A percentile compares a stretch with the other conserved stretches of the same genome.
Conservation (phyloP, 345 rosid genomes). For the Salix caprea region DNA sequence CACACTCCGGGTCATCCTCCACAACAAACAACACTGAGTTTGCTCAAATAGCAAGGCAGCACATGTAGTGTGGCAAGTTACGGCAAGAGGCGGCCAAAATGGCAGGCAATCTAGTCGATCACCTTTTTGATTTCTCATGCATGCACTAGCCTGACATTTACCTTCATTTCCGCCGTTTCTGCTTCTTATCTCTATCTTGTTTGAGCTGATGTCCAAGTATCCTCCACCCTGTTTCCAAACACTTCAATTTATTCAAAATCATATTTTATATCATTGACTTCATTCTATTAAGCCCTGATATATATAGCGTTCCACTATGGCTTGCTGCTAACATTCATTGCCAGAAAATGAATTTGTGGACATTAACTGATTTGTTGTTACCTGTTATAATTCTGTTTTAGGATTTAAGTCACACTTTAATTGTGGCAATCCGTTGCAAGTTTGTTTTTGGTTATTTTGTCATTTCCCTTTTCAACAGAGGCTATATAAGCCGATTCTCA, state of each 20-base stretch:
- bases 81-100: background rate
- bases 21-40: conserved; percentile 7
- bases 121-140: background rate
- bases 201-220: background rate
- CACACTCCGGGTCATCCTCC: background rate
- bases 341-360: background rate
- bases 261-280: background rate
- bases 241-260: background rate
- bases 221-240: background rate
- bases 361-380: too few species aligned
- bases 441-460: too few species aligned
- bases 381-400: too few species aligned
- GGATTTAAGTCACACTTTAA: too few species aligned
- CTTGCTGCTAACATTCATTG: background rate
- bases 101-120: background rate
- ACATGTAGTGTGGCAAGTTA: background rate
- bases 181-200: background rate
- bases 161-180: too few species aligned
- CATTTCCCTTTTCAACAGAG: too few species aligned
- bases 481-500: too few species aligned
- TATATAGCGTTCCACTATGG: background rate
- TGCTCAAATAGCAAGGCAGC: conserved; percentile 5
- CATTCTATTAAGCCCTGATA: too few species aligned
- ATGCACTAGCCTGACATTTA: background rate
- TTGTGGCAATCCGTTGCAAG: too few species aligned